phyloP scores from a whole-genome alignment of 306 rosid genomes.

The Fragaria nilgerrensis region DNA sequence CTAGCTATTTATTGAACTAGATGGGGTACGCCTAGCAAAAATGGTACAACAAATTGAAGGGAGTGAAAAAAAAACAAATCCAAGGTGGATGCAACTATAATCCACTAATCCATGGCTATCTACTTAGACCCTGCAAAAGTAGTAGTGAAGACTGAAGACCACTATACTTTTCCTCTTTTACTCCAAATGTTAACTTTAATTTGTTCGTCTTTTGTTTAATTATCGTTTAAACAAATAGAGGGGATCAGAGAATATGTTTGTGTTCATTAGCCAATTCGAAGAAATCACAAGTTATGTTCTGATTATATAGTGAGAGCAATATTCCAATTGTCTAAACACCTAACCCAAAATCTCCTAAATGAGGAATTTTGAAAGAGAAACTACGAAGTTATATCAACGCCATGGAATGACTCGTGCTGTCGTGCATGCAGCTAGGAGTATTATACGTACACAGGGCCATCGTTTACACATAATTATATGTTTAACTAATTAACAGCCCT shows the following conservation, averaged over 20 bases:
- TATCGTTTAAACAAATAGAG: not conserved
- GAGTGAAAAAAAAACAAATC: not conserved
- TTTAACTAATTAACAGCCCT: not conserved
- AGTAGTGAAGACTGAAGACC: not conserved
- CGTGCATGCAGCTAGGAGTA: too few species aligned
- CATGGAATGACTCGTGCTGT: too few species aligned
- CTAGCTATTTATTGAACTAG: not conserved
- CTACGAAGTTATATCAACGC: too few species aligned
- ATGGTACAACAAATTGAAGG: not conserved
- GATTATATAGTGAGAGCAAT: too few species aligned
- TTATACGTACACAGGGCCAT: too few species aligned
- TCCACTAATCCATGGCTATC: not conserved
- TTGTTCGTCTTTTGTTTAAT: not conserved
- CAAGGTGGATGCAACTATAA: constrained; percentile 9
- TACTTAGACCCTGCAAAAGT: not conserved
- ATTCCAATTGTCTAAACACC: too few species aligned
- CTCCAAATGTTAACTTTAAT: not conserved
- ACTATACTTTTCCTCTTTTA: not conserved
- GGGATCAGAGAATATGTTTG: not conserved
- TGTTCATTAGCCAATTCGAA: too few species aligned
- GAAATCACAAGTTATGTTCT: too few species aligned
- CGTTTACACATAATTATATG: too few species aligned
- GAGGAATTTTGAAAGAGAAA: too few species aligned
- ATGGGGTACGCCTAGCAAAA: not conserved
- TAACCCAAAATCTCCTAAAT: too few species aligned